A percentile compares a stretch with the other conserved stretches of the same genome.
Evolutionary conservation across 805 yeast genomes (phyloP).

Genomic region (Myxozyma melibiosi): DNA sequence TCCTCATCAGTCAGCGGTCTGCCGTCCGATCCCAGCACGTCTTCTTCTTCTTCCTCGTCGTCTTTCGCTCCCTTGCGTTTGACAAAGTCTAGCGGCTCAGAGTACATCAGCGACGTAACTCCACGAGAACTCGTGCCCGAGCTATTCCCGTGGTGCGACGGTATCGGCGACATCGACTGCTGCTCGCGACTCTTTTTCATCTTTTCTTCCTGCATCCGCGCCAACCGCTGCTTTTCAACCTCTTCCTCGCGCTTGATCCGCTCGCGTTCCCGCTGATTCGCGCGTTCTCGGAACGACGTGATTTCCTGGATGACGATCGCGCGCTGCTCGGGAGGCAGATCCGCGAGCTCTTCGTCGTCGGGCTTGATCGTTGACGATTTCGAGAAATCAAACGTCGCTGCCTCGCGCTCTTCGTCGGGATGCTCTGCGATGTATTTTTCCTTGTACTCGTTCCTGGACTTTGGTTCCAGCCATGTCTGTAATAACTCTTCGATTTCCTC

Average conservation of each 20-base stretch:
- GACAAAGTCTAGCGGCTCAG: conserved; percentile 22
- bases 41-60: conserved; percentile 7
- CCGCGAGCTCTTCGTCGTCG: conserved; percentile 34
- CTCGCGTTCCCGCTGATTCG: conserved; percentile 32
- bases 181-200: conserved; percentile 3
- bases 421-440: conserved; percentile 8
- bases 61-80: conserved; percentile 1
- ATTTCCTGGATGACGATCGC: conserved; percentile 28
- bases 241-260: conserved; percentile 30
- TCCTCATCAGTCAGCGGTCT: conserved; percentile 25
- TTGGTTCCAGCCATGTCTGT: conserved; percentile 23
- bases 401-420: conserved; percentile 5
- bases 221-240: conserved; percentile 18
- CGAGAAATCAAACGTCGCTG: neutral
- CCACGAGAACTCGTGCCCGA: too few relatives aligned
- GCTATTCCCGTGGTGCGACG: conserved; percentile 12
- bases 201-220: conserved; percentile 23
- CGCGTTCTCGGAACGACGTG: conserved; percentile 32
- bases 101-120: conserved; percentile 3
- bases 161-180: conserved; percentile 2
- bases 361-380: neutral
- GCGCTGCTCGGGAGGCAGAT: conserved; percentile 31
- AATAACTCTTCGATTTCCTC: conserved; percentile 8
- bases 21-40: conserved; percentile 16
- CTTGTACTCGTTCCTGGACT: conserved; percentile 6